Base-by-base conservation (phyloP, 495 filamentous ascomycete genomes). In the Glutinoglossum americanum region DNA sequence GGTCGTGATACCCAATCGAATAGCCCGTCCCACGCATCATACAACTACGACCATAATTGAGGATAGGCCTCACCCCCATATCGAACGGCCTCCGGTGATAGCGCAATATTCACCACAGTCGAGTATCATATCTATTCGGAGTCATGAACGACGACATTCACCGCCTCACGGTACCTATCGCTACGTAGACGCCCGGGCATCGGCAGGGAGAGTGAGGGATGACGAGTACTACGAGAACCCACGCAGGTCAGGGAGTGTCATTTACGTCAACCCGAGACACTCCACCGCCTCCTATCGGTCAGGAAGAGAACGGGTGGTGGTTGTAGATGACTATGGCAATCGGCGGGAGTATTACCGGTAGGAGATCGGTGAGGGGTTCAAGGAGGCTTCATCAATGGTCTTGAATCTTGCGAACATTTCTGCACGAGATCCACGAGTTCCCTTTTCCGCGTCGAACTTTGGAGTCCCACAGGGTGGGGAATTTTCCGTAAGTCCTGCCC, bases 261-360 rank as follows among this genome's bases (percentile, higher is more conserved):
- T 53, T 3, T 53, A 53, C 11, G 49, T 53, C 26, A 53, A 53
- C 28, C 49, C 49, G 26, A 53, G 49, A 30, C 49, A 53, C 28
- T 53, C 49, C 11, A 53, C 49, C 5, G 49, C 49, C 11, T 53
- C 49, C 19, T 53, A 53, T 28, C 49, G 49, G 49, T 53, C 49
- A 53, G 49, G 49, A 21, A 53, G 49, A 53, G 49, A 53, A 25
- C 15, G 49, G 26, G 49, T 53, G 23, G 49, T 53, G 8, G 49
- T 53, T 13, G 49, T 53, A 32, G 49, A 53, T 19, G 49, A 53
- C 17, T 53, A 4, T 19, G 49, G 49, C 25, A 53, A 25, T 30
- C 49, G 49, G 26, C 49, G 49, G n/a, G 49, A 53, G 17, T 53
- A 53, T 30, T 53, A 53, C 49, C 49, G 49, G 23, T 53, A 53